These are phyloP conservation scores for Psidium friedrichsthalianum DNA, from an alignment of 345 rosid genomes.

Conservation along the genomic window DNA sequence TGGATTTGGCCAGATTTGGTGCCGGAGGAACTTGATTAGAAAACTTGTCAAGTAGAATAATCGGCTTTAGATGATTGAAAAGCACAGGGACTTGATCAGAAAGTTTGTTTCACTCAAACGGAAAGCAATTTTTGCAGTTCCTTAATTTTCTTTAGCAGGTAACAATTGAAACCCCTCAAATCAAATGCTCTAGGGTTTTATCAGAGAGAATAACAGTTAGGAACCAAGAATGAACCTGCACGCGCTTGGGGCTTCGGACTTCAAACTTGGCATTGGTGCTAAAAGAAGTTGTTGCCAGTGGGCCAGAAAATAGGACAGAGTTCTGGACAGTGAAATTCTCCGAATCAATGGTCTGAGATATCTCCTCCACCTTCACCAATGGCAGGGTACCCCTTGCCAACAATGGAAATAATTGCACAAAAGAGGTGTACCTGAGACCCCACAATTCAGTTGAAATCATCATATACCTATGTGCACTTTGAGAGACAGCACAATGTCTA, in stretches of 20 bases:
- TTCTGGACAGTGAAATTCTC: conserved; percentile 70
- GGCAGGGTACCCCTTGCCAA: conserved; percentile 53
- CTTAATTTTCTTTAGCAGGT: background rate
- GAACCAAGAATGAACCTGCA: conserved; percentile 38
- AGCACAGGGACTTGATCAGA: background rate
- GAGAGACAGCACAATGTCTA: background rate
- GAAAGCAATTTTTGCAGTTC: background rate
- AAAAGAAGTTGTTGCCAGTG: conserved; percentile 67
- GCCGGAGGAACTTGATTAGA: background rate
- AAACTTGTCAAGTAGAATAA: background rate
- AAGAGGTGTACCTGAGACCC: conserved; percentile 46
- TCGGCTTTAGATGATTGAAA: background rate
- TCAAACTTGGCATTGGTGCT: conserved; percentile 86
- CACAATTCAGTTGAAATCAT: background rate
- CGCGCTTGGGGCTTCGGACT: conserved; percentile 80
- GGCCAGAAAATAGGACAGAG: conserved; percentile 66
- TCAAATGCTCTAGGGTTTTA: background rate
- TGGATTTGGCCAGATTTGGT: background rate
- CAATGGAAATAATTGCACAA: conserved; percentile 66
- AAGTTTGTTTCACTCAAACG: background rate
- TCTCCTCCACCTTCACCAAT: conserved; percentile 75
- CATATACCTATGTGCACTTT: background rate
- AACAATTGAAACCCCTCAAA: background rate
- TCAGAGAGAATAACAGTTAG: background rate
- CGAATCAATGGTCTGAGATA: conserved; percentile 86